These are phyloP conservation scores for Rhododendron griersonianum DNA, from an alignment of 148 eudicot genomes.

Conservation along the genomic window DNA sequence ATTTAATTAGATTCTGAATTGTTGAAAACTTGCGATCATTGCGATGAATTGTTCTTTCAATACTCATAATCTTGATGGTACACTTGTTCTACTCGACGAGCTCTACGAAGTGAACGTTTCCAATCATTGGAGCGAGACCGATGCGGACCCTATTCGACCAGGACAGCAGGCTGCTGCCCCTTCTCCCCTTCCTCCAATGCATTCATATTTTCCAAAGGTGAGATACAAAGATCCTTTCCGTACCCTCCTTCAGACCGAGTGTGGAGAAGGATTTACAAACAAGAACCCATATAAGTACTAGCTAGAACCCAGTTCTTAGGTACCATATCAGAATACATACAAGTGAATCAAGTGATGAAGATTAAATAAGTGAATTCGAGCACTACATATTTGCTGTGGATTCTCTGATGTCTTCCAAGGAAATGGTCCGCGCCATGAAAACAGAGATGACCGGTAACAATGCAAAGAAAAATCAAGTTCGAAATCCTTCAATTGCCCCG, in stretches of 20 bases:
- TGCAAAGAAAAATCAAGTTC: background rate
- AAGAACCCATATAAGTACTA: background rate
- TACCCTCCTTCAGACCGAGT: background rate
- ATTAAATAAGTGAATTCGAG: background rate
- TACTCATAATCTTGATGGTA: no score
- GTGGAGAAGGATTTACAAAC: background rate
- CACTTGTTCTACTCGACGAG: no score
- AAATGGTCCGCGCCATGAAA: conserved; percentile 40
- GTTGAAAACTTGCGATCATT: no score
- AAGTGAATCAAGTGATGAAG: background rate
- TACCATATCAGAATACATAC: background rate
- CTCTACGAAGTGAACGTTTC: no score
- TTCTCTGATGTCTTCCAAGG: conserved; percentile 67
- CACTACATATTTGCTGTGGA: conserved; percentile 56
- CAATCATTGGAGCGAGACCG: no score
- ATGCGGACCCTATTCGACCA: no score
- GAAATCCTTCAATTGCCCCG: background rate
- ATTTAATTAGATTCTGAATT: background rate
- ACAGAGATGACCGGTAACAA: background rate
- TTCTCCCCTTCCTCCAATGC: no score
- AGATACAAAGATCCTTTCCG: background rate
- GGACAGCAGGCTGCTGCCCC: no score
- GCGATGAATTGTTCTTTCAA: background rate
- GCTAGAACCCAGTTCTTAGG: background rate
- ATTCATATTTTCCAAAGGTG: no score